Evolutionary conservation across 108 stramenopile genomes (phyloP), one percentile per base, ranked within the genome.

Genomic region (Cyclotella sp.): DNA sequence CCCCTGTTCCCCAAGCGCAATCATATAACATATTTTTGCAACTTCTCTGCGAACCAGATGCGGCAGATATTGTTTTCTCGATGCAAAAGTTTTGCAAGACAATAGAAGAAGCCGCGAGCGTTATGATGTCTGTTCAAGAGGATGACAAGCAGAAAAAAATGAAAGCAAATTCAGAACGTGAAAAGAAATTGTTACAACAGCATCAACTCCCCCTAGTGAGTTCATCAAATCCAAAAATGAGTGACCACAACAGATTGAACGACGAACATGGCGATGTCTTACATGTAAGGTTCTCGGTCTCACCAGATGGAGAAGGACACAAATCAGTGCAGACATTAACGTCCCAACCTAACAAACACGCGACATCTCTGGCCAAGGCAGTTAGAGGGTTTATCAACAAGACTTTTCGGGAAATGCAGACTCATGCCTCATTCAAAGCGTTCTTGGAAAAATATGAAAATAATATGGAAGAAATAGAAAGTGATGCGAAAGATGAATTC

Each of bases 1-100:
- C 63, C 0, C 40, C 59, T 12, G 70, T 72, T n/a, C 82, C 75
- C 0, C 40, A 40, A 10, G 30, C 72, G 13, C 54, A 52, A 18
- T 63, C 51, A 41, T 83, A 83, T 58, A 45, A 69, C 41, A 3
- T 51, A 47, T 77, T 83, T 44, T 70, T 77, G 1, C 52, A 61
- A 49, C 61, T 57, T 3, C 61, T 83, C 16, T 83, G 82, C 68
- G 43, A 73, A 34, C 82, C 82, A 8, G 47, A 51, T 30, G 71
- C 82, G 11, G 76, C 82, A 39, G 76, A 83, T 73, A 27, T 83
- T 14, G 76, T 77, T 1, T 59, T 83, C 7, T 83, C 82, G 9
- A 73, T 63, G 13, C 67, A 73, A 73, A 83, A 83, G 12, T 83
- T 83, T 62, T 83, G 82, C 65, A 68, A 76, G 51, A 83, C 82